Base-by-base conservation (phyloP, 495 filamentous ascomycete species). In the Evansstolkia leycettana region DNA sequence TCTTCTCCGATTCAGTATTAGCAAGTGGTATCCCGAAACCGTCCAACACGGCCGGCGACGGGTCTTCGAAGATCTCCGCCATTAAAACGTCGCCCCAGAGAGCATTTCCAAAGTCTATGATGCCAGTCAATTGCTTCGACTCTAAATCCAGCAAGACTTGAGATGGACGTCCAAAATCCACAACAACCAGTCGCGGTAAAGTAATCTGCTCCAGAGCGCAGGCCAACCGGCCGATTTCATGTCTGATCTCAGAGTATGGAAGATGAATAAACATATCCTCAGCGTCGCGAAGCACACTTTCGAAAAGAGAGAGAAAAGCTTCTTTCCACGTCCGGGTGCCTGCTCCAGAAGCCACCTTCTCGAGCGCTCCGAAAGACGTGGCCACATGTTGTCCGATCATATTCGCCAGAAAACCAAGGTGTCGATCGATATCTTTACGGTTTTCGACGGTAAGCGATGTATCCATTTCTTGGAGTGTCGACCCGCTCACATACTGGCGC, bases 241-340 rank as follows among this genome's bases (percentile, higher is more conserved):
- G 57, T 24, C 80, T 67, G 31, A 86, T 70, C 36, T 67, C 55
- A 11, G 66, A 63, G 46, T 84, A 85, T 1, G 80, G 78, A 10
- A 85, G 50, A 33, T 69, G 62, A 33, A 86, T 67, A 20, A 76
- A 64, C 55, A 75, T 73, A 37, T 84, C 81, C 45, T 86, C 81
- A 10, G 69, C 75, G 45, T 85, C 81, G 13, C 75, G 72, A 17
- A 85, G 58, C 10, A 74, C 54, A 3, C 66, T 55, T 42, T 84
- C 81, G 9, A 82, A 60, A 27, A 86, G 57, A 2, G 51, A 42
- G 16, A 64, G 52, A 41, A 84, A 83, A 1, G 70, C 69, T 26
- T 75, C 69, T 29, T 64, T 53, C 81, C 81, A 86, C 7, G 67
- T 70, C 6, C 38, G 40, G 31, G 60, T 71, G 3, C 75, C 76